Percentiles rank a stretch among this genome's conserved stretches.
Conservation (phyloP, 2,329 filamentous ascomycete species). For the Aureobasidium melanogenum region DNA sequence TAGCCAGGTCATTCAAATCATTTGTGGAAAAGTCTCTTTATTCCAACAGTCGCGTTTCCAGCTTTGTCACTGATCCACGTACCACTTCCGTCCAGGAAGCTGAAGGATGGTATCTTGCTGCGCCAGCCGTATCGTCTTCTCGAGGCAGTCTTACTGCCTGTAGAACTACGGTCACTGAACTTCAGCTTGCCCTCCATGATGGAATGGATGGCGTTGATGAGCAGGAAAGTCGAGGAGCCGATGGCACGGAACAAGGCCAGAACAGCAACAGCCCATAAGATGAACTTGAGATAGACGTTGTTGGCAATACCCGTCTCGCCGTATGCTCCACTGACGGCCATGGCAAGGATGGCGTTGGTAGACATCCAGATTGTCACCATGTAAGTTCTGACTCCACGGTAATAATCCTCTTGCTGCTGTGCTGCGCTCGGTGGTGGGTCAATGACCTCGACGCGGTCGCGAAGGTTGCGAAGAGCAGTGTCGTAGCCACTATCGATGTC, state of each 20-base stretch:
- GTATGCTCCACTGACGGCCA: constrained; percentile 86
- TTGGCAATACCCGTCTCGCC: constrained; percentile 58
- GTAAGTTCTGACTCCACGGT: constrained; percentile 93
- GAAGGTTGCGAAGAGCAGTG: constrained; percentile 89
- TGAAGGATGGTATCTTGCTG: constrained; percentile 1
- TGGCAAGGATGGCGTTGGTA: constrained; percentile 82
- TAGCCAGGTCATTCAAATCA: background rate
- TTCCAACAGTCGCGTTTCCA: constrained; percentile 24
- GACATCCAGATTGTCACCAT: constrained; percentile 96
- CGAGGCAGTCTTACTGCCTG: constrained; percentile 3
- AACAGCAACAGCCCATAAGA: constrained; percentile 82
- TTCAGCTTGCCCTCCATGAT: constrained; percentile 79
- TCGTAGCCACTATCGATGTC: constrained; percentile 98
- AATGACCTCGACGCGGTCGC: constrained; percentile 81
- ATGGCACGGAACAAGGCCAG: constrained; percentile 83
- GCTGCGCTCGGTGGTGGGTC: constrained; percentile 53
- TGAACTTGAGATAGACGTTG: constrained; percentile 87
- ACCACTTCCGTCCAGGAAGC: background rate
- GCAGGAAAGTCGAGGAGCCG: constrained; percentile 69
- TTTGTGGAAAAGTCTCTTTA: constrained; percentile 19
- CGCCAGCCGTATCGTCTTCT: constrained; percentile 11
- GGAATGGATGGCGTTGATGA: constrained; percentile 76
- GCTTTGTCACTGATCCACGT: constrained; percentile 16
- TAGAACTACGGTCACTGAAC: constrained; percentile 25
- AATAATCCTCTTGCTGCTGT: constrained; percentile 96